Conservation (phyloP, 2,329 filamentous ascomycete genomes). For the Nemania sp. region DNA sequence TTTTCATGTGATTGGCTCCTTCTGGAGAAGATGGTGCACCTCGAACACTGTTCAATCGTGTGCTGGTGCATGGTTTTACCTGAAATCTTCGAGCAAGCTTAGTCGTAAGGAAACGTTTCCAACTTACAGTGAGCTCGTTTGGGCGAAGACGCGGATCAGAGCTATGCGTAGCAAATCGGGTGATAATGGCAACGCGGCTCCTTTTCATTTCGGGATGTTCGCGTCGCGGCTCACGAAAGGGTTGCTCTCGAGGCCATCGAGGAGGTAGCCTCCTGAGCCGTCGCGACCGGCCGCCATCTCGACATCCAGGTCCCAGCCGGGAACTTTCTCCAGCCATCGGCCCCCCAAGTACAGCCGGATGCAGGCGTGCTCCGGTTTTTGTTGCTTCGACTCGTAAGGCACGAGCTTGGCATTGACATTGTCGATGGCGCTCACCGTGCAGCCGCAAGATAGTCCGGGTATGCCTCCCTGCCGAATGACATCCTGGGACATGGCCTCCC, state of each 20-base stretch:
- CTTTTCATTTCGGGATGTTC: conserved; percentile 1
- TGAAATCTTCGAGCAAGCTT: conserved; percentile 7
- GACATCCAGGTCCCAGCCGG: conserved; percentile 45
- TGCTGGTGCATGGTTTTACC: conserved; percentile 11
- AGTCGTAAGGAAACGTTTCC: not conserved
- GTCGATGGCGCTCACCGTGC: conserved; percentile 49
- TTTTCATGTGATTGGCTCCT: not conserved
- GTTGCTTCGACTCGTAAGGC: conserved; percentile 50
- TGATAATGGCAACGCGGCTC: not conserved
- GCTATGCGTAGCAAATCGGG: not conserved
- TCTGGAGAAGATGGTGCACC: not conserved
- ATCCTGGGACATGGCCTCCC: conserved; percentile 45
- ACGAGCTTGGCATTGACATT: conserved; percentile 52
- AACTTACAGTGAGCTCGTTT: conserved; percentile 17
- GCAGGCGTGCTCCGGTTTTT: conserved; percentile 50
- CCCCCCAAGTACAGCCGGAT: conserved; percentile 50
- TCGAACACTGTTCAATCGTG: not conserved
- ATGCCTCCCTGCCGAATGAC: conserved; percentile 43
- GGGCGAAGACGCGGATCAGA: conserved; percentile 3
- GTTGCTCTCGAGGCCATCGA: conserved; percentile 35
- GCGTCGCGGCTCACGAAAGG: conserved; percentile 23
- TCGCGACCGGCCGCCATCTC: conserved; percentile 48
- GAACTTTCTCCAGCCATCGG: conserved; percentile 47
- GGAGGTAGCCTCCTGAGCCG: conserved; percentile 48
- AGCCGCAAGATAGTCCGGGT: conserved; percentile 42